Evolutionary conservation across 768 basidiomycete genomes (phyloP).

Genomic region (Pleurotus cornucopiae): DNA sequence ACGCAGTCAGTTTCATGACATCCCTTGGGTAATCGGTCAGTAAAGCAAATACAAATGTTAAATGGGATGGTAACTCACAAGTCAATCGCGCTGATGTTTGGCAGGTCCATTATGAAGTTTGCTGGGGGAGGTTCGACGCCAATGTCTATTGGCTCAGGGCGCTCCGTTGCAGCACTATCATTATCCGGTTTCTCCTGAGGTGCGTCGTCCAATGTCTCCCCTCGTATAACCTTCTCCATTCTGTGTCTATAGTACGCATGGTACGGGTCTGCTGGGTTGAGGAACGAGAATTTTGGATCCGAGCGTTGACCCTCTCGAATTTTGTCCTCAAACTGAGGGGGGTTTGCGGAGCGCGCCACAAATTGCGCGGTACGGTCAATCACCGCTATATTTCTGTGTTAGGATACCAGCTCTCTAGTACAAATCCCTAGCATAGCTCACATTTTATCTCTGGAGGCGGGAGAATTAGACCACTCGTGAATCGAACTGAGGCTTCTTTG

Average conservation of each 20-base stretch:
- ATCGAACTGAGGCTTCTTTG: conserved; percentile 39
- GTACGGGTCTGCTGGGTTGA: conserved; percentile 95
- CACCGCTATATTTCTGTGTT: conserved; percentile 52
- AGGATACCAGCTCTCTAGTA: not conserved
- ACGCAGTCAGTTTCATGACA: conserved; percentile 92
- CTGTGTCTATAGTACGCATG: conserved; percentile 97
- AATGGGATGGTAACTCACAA: conserved; percentile 56
- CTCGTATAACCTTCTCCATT: conserved; percentile 76
- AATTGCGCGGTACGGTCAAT: conserved; percentile 93
- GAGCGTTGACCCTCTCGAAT: conserved; percentile 94
- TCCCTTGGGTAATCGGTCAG: conserved; percentile 50
- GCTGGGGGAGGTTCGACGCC: conserved; percentile 75
- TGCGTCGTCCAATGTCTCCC: conserved; percentile 65
- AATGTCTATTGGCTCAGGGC: conserved; percentile 52
- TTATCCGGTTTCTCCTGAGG: conserved; percentile 43
- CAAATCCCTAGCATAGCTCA: conserved; percentile 39
- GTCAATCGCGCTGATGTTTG: conserved; percentile 85
- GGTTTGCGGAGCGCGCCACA: conserved; percentile 92
- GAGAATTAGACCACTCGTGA: conserved; percentile 84
- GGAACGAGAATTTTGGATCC: conserved; percentile 98
- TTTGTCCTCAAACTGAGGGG: conserved; percentile 92
- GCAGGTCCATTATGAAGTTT: conserved; percentile 83
- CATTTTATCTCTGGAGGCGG: conserved; percentile 97
- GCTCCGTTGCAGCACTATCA: conserved; percentile 25
- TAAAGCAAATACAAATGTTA: conserved; percentile 6